Conservation (phyloP, 345 rosid species). For the Eucalyptus rudis region DNA sequence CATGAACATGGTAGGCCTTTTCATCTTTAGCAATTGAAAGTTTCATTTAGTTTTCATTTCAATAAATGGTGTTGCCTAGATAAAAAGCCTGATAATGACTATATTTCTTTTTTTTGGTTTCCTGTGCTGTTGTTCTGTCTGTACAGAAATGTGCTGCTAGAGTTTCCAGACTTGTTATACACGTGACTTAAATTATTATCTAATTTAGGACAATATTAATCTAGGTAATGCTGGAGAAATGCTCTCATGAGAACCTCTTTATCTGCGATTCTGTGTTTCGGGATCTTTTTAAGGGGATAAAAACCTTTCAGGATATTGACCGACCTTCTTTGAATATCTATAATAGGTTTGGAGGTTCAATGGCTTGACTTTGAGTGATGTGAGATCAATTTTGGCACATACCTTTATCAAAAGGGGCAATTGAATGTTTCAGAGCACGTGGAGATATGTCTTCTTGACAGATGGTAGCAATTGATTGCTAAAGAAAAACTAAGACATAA, state of each 20-base stretch:
- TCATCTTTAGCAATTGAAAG: neutral
- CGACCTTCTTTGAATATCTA: neutral
- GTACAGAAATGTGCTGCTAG: neutral
- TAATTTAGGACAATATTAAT: neutral
- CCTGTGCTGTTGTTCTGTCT: neutral
- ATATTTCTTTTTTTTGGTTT: neutral
- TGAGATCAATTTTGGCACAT: neutral
- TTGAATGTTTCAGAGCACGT: neutral
- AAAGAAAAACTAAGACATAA: neutral
- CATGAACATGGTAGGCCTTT: slow-evolving; percentile 61
- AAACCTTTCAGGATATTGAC: neutral
- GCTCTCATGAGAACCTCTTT: neutral
- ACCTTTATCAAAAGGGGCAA: neutral
- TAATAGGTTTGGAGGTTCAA: neutral
- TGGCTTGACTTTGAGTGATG: neutral
- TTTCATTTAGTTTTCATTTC: neutral
- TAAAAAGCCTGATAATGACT: neutral
- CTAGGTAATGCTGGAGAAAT: neutral
- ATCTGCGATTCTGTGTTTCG: neutral
- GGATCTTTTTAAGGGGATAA: neutral
- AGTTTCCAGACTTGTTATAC: neutral
- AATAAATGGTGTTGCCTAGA: too few relatives aligned
- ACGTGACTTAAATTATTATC: neutral
- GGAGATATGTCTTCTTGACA: neutral
- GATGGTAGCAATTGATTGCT: neutral